Conservation (phyloP, 1,284 basidiomycete genomes). For the Macrocystidia cucumis region DNA sequence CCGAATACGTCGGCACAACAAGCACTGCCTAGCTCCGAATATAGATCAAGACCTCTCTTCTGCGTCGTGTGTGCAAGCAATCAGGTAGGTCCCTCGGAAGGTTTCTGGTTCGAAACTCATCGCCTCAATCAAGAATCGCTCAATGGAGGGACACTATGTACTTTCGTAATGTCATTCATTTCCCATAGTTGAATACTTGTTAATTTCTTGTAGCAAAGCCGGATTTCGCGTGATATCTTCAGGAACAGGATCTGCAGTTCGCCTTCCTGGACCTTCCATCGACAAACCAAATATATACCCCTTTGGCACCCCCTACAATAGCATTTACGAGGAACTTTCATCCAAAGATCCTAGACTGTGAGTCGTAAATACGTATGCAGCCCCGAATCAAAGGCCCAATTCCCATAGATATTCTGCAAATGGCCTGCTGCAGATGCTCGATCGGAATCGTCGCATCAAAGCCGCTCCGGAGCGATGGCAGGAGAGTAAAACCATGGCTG, state of each 20-base stretch:
- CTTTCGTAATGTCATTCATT: constrained; percentile 68
- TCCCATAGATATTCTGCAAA: constrained; percentile 84
- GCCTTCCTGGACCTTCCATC: constrained; percentile 91
- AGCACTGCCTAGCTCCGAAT: constrained; percentile 17
- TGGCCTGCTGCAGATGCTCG: constrained; percentile 95
- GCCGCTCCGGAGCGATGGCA: constrained; percentile 96
- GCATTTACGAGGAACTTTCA: constrained; percentile 91
- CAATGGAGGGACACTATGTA: constrained; percentile 97
- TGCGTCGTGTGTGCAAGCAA: constrained; percentile 99
- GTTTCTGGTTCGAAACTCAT: constrained; percentile 12
- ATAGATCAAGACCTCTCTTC: constrained; percentile 74
- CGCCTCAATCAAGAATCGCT: constrained; percentile 71
- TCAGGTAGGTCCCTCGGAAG: constrained; percentile 52
- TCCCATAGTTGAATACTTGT: constrained; percentile 1
- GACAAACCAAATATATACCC: constrained; percentile 97
- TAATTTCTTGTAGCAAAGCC: constrained; percentile 53
- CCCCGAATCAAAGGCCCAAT: too few relatives aligned
- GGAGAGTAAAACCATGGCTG: constrained; percentile 79
- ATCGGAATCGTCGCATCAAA: constrained; percentile 92
- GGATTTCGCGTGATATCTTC: constrained; percentile 90
- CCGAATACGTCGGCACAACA: constrained; percentile 1
- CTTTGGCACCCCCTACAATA: constrained; percentile 98
- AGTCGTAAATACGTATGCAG: too few relatives aligned
- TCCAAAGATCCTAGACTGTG: constrained; percentile 82
- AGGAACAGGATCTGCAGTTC: constrained; percentile 95